Conservation (phyloP, 257 asterid species). For the Solanum boliviense region DNA sequence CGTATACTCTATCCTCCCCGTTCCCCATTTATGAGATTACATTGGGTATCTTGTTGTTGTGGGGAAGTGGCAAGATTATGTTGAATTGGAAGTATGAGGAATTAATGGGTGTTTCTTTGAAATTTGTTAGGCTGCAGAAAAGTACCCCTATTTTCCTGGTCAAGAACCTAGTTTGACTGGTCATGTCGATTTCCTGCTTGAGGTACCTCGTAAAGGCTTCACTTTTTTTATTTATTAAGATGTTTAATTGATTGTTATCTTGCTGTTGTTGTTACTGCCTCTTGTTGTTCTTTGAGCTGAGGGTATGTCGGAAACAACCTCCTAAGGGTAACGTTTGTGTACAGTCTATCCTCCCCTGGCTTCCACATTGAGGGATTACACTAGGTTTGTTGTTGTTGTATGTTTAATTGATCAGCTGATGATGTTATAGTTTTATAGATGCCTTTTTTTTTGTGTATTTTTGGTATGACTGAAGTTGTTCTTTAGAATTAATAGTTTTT, state of each 20-base stretch:
- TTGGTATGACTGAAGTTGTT: neutral
- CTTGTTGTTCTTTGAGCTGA: neutral
- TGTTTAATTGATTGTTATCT: neutral
- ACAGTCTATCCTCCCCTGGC: neutral
- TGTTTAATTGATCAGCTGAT: neutral
- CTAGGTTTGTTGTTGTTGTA: neutral
- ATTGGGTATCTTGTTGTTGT: neutral
- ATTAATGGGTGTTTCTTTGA: neutral
- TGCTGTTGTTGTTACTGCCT: neutral
- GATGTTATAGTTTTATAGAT: neutral
- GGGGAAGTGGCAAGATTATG: neutral
- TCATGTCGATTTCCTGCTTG: slow-evolving; percentile 57
- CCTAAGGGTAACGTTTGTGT: neutral
- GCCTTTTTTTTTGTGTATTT: neutral
- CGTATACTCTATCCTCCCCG: rapidly evolving
- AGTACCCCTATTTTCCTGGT: slow-evolving; percentile 76
- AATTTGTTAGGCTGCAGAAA: slow-evolving; percentile 49
- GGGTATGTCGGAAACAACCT: neutral
- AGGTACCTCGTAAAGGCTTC: slow-evolving; percentile 27
- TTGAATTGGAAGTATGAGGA: neutral
- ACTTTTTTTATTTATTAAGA: neutral
- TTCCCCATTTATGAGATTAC: neutral
- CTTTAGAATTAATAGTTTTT: neutral
- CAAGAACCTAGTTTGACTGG: slow-evolving; percentile 75
- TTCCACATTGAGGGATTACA: neutral